phyloP scores from a whole-genome alignment of 2,329 filamentous ascomycete genomes.

The Chrysosporium keratinophilum region DNA sequence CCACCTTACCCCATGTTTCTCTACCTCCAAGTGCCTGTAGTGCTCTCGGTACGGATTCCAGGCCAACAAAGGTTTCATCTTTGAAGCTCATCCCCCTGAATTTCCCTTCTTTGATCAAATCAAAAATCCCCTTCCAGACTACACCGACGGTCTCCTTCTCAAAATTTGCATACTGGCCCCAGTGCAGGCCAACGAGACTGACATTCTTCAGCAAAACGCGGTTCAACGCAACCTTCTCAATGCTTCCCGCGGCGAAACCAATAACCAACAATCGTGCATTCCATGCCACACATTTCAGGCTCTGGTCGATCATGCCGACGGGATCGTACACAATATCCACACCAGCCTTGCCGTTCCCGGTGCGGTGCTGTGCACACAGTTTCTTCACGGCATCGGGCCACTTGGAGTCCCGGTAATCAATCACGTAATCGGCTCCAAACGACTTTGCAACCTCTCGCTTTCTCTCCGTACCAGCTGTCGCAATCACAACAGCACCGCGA shows the following conservation, averaged over 20 bases:
- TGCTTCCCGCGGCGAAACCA: conserved; percentile 74
- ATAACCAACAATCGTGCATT: conserved; percentile 81
- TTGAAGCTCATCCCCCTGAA: conserved; percentile 73
- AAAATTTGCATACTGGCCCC: conserved; percentile 70
- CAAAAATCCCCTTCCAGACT: conserved; percentile 76
- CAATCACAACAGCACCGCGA: conserved; percentile 81
- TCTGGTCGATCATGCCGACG: conserved; percentile 77
- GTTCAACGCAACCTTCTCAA: conserved; percentile 89
- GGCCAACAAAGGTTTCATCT: conserved; percentile 69
- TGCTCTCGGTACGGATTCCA: conserved; percentile 68
- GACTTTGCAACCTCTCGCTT: conserved; percentile 69
- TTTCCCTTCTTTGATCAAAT: conserved; percentile 65
- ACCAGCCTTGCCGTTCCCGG: conserved; percentile 54
- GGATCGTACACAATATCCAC: conserved; percentile 95
- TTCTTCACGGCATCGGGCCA: conserved; percentile 62
- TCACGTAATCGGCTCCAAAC: conserved; percentile 74
- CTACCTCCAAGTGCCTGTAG: conserved; percentile 66
- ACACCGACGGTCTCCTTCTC: conserved; percentile 58
- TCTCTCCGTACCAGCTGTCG: conserved; percentile 68
- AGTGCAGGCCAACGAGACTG: conserved; percentile 77
- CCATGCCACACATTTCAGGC: conserved; percentile 87
- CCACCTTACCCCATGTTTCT: conserved; percentile 92
- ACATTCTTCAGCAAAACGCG: conserved; percentile 91
- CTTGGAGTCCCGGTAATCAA: conserved; percentile 67
- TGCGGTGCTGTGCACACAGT: conserved; percentile 45